A percentile compares a stretch with the other conserved stretches of the same genome.
These are phyloP conservation scores for Oryza coarctata DNA, from an alignment of 176 grass and related monocot genomes.

Conservation along the genomic window DNA sequence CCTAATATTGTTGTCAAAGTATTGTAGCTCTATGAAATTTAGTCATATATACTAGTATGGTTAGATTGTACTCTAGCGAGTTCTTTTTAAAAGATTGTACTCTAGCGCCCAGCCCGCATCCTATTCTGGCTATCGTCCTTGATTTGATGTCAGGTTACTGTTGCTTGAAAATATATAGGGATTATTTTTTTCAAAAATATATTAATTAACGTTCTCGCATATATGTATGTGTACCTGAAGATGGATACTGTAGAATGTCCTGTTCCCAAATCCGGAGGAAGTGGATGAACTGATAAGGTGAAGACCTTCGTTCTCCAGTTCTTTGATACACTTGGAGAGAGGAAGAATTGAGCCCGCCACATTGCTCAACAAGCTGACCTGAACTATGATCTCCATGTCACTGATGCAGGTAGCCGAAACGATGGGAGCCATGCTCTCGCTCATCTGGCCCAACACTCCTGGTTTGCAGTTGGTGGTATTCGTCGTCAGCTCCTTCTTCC, in stretches of 20 bases:
- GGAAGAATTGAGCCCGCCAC: slow-evolving; percentile 24
- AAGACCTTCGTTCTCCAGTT: slow-evolving; percentile 71
- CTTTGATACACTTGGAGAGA: slow-evolving; percentile 52
- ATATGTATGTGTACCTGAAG: slow-evolving; percentile 56
- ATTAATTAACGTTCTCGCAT: background rate
- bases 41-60: too few species aligned
- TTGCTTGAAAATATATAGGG: too few species aligned
- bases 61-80: too few species aligned
- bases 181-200: background rate
- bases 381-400: slow-evolving; percentile 75
- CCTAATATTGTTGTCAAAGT: background rate
- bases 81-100: too few species aligned
- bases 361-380: slow-evolving; percentile 53
- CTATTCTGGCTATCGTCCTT: background rate
- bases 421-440: slow-evolving; percentile 17
- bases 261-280: slow-evolving; percentile 41
- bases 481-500: slow-evolving; percentile 56
- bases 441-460: slow-evolving; percentile 1
- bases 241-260: slow-evolving; percentile 73
- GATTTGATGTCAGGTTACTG: too few species aligned
- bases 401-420: slow-evolving; percentile 62
- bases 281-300: slow-evolving; percentile 61
- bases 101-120: too few species aligned
- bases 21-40: background rate
- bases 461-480: slow-evolving; percentile 30